Evolutionary conservation across 768 basidiomycete species (phyloP), one percentile per base, ranked within the genome.

Genomic region (Mycena venus): DNA sequence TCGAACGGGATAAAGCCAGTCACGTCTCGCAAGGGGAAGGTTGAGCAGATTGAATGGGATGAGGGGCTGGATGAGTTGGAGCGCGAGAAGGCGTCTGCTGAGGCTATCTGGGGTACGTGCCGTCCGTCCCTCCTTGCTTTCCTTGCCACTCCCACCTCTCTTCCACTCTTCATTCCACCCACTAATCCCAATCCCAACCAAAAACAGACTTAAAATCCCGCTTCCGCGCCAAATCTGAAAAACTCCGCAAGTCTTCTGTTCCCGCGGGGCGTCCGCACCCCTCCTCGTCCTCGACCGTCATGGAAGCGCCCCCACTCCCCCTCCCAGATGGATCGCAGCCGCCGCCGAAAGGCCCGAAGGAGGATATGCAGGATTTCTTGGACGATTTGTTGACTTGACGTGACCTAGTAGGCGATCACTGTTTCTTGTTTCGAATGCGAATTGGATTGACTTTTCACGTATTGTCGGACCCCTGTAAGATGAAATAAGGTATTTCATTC

Each of bases 331-430:
- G 81, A 1, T 78, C 77, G 2, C 60, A 67, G 14, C 78, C 65
- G 32, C 81, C 76, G 70, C 82, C 76, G 1, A 85, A 84, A 84
- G 86, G 80, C 58, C 83, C 87, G 21, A 90, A 89, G 76, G 84
- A 83, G 44, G 87, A 91, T 64, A 91, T 95, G 91, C 89, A 94
- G 80, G 92, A 91, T 47, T 95, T 93, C 78, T 82, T 94, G 32
- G 93, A 94, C 71, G 92, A 93, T 40, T 79, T 94, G 5, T 79
- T 94, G 10, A 80, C 81, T 25, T 89, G 80, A 84, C n/a, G n/a
- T n/a, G n/a, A n/a, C n/a, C n/a, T n/a, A n/a, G n/a, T n/a, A n/a
- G n/a, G n/a, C n/a, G n/a, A n/a, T n/a, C n/a, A n/a, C n/a, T n/a
- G n/a, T n/a, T n/a, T n/a, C n/a, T n/a, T n/a, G n/a, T n/a, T n/a